Base-by-base conservation (phyloP, 495 filamentous ascomycete genomes). In the Aspergillus bertholletiae region DNA sequence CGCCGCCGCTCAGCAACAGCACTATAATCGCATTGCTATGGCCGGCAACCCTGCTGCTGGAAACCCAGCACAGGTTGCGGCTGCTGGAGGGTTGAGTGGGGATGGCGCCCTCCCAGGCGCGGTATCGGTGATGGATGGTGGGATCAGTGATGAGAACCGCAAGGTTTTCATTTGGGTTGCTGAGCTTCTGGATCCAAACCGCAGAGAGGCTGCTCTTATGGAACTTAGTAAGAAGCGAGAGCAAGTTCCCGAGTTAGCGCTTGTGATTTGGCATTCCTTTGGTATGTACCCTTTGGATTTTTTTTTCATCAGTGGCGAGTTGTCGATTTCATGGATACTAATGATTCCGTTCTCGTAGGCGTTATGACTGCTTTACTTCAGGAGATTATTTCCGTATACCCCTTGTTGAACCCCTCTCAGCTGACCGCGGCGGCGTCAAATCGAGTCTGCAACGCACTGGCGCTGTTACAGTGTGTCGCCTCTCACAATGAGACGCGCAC, bases 311-410 rank as follows among this genome's bases (percentile, higher is more conserved):
- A 21, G 18, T 43, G n/a, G 39, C 20, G 39, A 43, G 7, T 21
- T 43, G 18, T 7, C 18, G 39, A 41, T 44, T 51, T n/a, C 18
- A 55, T 55, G 60, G 49, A 70, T 53, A 47, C 44, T 43, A 46
- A 60, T 58, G 69, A 11, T 26, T 23, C 26, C 28, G 13, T 53
- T 59, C 65, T 51, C 46, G 47, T 67, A 97, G 93, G 94, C 60
- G 95, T 99, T 52, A 99, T 99, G 94, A 96, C 94, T 24, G 93
- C 91, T 26, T 77, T 99, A 13, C 83, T 97, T 46, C 94, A 97
- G 68, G 94, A 99, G 74, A 99, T 99, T 60, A 99, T 97, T 64
- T 96, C 93, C 11, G 94, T 99, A 23, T 99, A 99, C 62, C 95
- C 90, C 12, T 80, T 97, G 7, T 82, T 99, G 64, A 97, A 96